phyloP scores from a whole-genome alignment of 2,329 filamentous ascomycete species.

The Fusarium oligoseptatum region DNA sequence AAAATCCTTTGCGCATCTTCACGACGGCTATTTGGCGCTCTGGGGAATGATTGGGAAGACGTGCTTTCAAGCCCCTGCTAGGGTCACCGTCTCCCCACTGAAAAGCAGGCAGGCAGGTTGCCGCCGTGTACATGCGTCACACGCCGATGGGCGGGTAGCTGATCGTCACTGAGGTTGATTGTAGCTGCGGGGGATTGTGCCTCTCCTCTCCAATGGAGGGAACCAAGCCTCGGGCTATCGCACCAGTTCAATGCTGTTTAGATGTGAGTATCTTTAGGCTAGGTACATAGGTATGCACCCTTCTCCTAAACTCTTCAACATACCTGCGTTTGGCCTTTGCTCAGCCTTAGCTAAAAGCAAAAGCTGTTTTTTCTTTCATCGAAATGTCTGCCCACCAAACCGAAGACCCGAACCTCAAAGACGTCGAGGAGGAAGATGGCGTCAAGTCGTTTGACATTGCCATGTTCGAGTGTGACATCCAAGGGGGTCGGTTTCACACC shows the following conservation, averaged over 20 bases:
- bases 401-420: neutral
- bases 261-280: neutral
- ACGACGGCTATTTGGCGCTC: neutral
- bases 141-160: neutral
- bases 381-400: neutral
- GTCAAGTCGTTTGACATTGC: neutral
- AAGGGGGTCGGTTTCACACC: slow-evolving; percentile 24
- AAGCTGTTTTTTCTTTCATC: neutral
- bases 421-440: neutral
- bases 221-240: neutral
- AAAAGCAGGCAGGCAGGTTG: neutral
- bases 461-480: neutral
- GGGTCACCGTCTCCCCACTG: neutral
- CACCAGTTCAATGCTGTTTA: neutral
- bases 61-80: neutral
- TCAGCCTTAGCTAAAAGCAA: neutral
- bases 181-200: neutral
- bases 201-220: neutral
- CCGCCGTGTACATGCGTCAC: neutral
- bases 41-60: neutral
- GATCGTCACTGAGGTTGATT: neutral
- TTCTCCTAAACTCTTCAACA: too few species aligned
- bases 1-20: neutral
- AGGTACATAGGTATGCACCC: neutral
- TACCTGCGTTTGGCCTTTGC: neutral